These are phyloP conservation scores for Incumbomyces delicatus DNA, from an alignment of 2,329 filamentous ascomycete species.

Conservation along the genomic window DNA sequence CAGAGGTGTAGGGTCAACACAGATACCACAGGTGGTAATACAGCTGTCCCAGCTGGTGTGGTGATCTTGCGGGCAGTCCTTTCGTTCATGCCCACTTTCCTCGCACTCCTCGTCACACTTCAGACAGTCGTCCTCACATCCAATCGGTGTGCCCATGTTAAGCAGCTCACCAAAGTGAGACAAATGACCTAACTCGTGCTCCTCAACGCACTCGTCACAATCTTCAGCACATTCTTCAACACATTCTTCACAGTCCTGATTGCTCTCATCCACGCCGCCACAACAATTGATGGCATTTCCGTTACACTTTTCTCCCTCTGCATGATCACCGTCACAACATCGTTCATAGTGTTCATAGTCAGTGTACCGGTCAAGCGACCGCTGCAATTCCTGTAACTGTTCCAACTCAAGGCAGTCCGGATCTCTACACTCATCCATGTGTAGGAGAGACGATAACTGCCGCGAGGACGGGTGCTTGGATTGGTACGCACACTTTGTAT, in stretches of 20 bases:
- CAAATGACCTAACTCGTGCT: conserved; percentile 3
- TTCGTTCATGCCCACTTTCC: conserved; percentile 17
- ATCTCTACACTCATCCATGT: conserved; percentile 8
- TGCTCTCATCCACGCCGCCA: neutral
- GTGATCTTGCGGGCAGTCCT: conserved; percentile 17
- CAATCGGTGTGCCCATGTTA: conserved; percentile 1
- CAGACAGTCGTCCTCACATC: conserved; percentile 10
- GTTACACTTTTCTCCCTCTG: conserved; percentile 3
- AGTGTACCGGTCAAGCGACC: conserved; percentile 4
- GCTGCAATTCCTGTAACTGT: conserved; percentile 5
- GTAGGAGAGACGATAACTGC: neutral
- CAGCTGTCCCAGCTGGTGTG: conserved; percentile 14
- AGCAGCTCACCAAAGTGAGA: neutral
- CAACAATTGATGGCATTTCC: neutral
- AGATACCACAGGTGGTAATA: conserved; percentile 1
- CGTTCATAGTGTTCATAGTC: conserved; percentile 6
- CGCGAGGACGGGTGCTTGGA: neutral
- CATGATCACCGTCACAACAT: conserved; percentile 6
- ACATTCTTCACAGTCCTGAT: neutral
- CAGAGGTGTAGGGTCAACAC: conserved; percentile 6
- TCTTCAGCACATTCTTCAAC: conserved; percentile 9
- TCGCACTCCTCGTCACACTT: conserved; percentile 13
- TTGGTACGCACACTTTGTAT: neutral
- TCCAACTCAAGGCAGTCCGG: conserved; percentile 6
- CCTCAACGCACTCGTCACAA: conserved; percentile 17